Conservation (phyloP, 163 green algal genomes). For the Prototheca wickerhamii region DNA sequence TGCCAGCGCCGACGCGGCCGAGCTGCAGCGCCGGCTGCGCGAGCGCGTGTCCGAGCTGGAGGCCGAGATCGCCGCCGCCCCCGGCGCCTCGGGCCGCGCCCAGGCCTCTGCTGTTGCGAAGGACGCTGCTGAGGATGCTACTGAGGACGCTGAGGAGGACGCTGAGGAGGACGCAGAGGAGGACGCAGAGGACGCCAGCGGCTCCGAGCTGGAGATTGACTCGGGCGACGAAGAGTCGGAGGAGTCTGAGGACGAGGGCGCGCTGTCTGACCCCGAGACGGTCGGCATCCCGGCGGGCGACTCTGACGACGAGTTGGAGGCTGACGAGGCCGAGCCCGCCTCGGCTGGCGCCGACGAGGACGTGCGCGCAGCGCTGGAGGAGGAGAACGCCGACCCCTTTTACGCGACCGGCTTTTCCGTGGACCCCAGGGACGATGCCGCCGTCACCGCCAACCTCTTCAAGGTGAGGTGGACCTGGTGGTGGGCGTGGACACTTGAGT, state of each 20-base stretch:
- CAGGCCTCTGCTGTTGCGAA: too few relatives aligned
- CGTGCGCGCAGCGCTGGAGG: constrained; percentile 10
- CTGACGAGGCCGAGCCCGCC: constrained; percentile 12
- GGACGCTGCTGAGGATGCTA: not conserved
- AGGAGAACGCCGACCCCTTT: constrained; percentile 3
- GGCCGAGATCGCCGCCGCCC: constrained; percentile 7
- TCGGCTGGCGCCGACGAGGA: constrained; percentile 15
- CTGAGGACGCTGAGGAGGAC: constrained; percentile 20
- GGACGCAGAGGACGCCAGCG: constrained; percentile 13
- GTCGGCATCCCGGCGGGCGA: too few relatives aligned
- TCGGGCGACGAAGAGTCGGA: constrained; percentile 25
- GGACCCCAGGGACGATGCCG: constrained; percentile 20
- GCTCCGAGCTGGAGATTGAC: constrained; percentile 9
- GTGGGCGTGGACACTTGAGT: too few relatives aligned
- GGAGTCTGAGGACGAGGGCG: constrained; percentile 13
- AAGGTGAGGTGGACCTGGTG: constrained; percentile 4
- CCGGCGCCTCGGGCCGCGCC: constrained; percentile 8
- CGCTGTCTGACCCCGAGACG: constrained; percentile 1
- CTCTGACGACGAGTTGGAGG: constrained; percentile 11
- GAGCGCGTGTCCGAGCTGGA: constrained; percentile 19
- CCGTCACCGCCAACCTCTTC: constrained; percentile 77
- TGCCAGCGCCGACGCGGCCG: constrained; percentile 18
- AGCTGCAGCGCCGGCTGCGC: constrained; percentile 12
- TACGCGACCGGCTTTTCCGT: constrained; percentile 2
- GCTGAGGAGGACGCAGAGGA: constrained; percentile 11